A percentile compares a stretch with the other conserved stretches of the same genome.
Evolutionary conservation across 2,329 filamentous ascomycete species (phyloP).

Genomic region (Penicillium sclerotigenum): DNA sequence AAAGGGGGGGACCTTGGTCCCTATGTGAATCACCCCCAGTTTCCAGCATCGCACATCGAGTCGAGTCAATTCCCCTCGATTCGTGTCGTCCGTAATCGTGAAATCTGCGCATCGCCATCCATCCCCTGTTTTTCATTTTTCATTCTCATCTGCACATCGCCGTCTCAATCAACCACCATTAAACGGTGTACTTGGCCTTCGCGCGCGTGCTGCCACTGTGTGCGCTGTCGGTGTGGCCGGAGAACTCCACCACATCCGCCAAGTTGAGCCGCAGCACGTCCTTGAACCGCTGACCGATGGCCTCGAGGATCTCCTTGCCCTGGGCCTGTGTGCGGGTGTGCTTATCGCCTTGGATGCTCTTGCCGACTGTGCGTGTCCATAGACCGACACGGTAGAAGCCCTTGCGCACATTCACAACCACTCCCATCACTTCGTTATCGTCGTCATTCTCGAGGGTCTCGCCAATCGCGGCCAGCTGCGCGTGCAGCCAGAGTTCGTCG

Average conservation of each 20-base stretch:
- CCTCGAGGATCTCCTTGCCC: conserved; percentile 77
- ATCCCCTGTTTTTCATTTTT: conserved; percentile 15
- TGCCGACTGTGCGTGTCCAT: conserved; percentile 93
- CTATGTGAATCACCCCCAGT: conserved; percentile 13
- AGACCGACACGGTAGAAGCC: conserved; percentile 96
- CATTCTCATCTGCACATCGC: conserved; percentile 16
- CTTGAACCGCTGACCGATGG: conserved; percentile 90
- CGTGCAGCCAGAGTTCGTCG: conserved; percentile 93
- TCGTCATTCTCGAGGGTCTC: conserved; percentile 93
- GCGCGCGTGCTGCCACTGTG: conserved; percentile 91
- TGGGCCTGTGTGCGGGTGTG: conserved; percentile 74
- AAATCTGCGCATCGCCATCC: conserved; percentile 6
- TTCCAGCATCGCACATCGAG: conserved; percentile 10
- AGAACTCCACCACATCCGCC: conserved; percentile 84
- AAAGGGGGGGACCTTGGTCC: conserved; percentile 19
- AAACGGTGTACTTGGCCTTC: conserved; percentile 89
- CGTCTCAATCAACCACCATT: conserved; percentile 36
- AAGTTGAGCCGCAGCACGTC: conserved; percentile 76
- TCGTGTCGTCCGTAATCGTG: conserved; percentile 11
- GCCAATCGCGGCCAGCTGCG: conserved; percentile 93
- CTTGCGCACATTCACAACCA: conserved; percentile 98
- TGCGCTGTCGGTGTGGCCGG: conserved; percentile 90
- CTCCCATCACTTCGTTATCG: conserved; percentile 97
- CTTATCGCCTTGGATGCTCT: conserved; percentile 72
- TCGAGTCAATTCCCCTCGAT: conserved; percentile 9